These are phyloP conservation scores for Jatropha multifida DNA, from an alignment of 441 rosid genomes.

Conservation along the genomic window DNA sequence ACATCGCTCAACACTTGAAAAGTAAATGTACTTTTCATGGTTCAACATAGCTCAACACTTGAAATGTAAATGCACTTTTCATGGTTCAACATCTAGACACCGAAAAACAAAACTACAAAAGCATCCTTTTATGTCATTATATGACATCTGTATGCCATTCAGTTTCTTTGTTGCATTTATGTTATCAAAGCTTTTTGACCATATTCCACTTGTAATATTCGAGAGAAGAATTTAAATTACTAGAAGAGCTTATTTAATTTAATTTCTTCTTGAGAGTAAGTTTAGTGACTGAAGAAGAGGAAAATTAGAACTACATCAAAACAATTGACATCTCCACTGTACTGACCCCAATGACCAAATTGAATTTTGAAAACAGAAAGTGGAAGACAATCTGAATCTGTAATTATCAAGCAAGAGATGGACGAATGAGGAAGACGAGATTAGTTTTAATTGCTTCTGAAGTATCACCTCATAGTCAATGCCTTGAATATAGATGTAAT, in stretches of 20 bases:
- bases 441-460: slow-evolving; percentile 10
- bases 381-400: not conserved
- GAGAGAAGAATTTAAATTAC: not conserved
- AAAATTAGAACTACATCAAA: not conserved
- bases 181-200: not conserved
- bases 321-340: not conserved
- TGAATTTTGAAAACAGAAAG: not conserved
- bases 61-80: not conserved
- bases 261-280: not conserved
- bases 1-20: not conserved
- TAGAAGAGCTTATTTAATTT: not conserved
- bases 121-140: not conserved
- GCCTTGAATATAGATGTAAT: slow-evolving; percentile 62
- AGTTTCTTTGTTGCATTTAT: not conserved
- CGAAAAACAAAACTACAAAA: not conserved
- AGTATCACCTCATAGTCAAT: slow-evolving; percentile 63
- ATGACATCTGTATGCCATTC: not conserved
- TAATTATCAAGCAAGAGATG: not conserved
- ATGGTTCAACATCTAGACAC: not conserved
- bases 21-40: not conserved
- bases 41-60: not conserved
- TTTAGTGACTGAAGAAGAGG: not conserved
- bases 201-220: not conserved
- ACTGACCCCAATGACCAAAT: not conserved
- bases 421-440: not conserved